Evolutionary conservation across 164 flowering plant genomes (phyloP), one percentile per base, ranked within the genome.

Genomic region (Euptelea pleiosperma): DNA sequence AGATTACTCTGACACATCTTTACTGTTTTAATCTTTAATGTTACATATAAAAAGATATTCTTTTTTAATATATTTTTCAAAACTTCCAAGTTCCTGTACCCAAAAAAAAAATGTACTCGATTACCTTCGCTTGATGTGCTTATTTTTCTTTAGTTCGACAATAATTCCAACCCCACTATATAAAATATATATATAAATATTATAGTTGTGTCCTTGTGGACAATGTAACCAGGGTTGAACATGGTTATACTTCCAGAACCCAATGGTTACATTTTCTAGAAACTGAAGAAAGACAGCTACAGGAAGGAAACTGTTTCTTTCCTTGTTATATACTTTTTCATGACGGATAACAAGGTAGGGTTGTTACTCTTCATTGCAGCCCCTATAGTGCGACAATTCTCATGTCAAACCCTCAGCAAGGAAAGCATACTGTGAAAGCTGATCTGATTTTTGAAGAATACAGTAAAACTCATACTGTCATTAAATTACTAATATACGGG

Each of bases 381-480:
- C 96, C 99, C 22, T 94, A 94, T 54, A 75, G 73, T 58, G 60
- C 76, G 8, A 77, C 83, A 28, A 57, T 89, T 67, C 65, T 80
- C 39, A 49, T 82, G 31, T 58, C 92, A 58, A 75, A 31, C 22
- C 82, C 83, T 36, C 76, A 62, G 55, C 81, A 73, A 59, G 93
- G 86, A 70, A 91, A 87, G 75, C 66, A 78, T 61, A 84, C 85
- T 42, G 75, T 91, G 21, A 89, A 69, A 73, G 90, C 86, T 33
- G 79, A 85, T 73, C 80, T 94, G 58, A 70, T 89, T 15, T 89
- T 82, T 72, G 96, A 91, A 75, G 96, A 94, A 74, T 74, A 81
- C 72, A 71, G 97, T 94, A 74, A 78, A 52, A 25, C n/a, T 19
- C 63, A 61, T 52, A 47, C 49, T 18, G 4, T 34, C 42, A 9